Evolutionary conservation across 176 grass and related monocot genomes (phyloP), one percentile per base, ranked within the genome.

Genomic region (Poa annua): DNA sequence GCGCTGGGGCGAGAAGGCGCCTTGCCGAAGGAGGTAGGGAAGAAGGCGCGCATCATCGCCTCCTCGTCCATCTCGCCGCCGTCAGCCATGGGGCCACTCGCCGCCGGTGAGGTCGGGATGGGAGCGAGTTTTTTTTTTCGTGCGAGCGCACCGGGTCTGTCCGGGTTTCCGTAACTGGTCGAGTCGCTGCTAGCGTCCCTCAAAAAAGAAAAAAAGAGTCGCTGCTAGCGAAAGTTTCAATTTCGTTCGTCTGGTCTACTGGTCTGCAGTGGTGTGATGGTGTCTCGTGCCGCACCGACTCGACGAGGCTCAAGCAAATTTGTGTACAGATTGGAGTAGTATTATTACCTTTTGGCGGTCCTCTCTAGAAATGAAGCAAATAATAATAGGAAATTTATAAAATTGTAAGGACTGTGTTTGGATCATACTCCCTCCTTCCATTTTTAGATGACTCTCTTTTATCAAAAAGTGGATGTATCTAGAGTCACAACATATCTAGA

Each of bases 21-120:
- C 84, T 95, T 98, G 10, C 96, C 96, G 66, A 98, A 98, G 42
- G 96, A 95, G 41, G 91, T 62, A 9, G 96, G 96, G 65, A 98
- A 95, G 81, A 90, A 90, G 19, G 92, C 82, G 7, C 96, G 89
- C 85, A 98, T 91, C 85, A 98, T 91, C 17, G 92, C 88, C 82
- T 94, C 95, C 76, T 97, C 95, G 84, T 89, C 95, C 88, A 91
- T 92, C 9, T 89, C 86, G 50, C 81, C 80, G 72, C 80, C 88
- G 36, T 85, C 90, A 36, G 68, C 77, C 74, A 53, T 87, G 71
- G n/a, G 21, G 26, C 38, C 53, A 25, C 81, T 85, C 71, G 75
- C 84, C 72, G 85, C 54, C 69, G 84, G 74, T 38, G 79, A 74
- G 53, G 67, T 86, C 49, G 57, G 34, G 29, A 39, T 15, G 21